Conservation (phyloP, 2,329 filamentous ascomycete genomes). For the Arthrobotrys sinensis region DNA sequence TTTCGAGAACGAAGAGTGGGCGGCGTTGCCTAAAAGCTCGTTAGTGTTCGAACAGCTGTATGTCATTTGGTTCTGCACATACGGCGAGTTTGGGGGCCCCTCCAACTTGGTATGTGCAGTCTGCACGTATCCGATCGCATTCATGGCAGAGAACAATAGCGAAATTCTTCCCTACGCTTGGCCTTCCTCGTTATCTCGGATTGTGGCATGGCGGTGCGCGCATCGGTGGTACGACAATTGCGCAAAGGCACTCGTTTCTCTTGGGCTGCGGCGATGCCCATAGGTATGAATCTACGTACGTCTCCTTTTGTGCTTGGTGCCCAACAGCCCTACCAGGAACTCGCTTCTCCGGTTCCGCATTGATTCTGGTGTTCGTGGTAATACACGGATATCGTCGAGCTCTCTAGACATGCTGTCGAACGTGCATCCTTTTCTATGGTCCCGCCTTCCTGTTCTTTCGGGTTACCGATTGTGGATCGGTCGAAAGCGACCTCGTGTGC, state of each 20-base stretch:
- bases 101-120: slow-evolving; percentile 17
- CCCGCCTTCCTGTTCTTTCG: slow-evolving; percentile 6
- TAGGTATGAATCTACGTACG: not conserved
- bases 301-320: not conserved
- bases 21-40: slow-evolving; percentile 48
- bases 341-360: slow-evolving; percentile 24
- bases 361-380: slow-evolving; percentile 2
- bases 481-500: slow-evolving; percentile 19
- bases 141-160: slow-evolving; percentile 7
- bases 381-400: slow-evolving; percentile 5
- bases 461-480: slow-evolving; percentile 18
- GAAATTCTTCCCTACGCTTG: slow-evolving; percentile 5
- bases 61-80: slow-evolving; percentile 20
- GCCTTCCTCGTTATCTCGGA: slow-evolving; percentile 22
- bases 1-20: slow-evolving; percentile 19
- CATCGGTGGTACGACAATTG: slow-evolving; percentile 23
- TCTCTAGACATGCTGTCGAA: not conserved
- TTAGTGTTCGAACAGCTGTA: slow-evolving; percentile 8
- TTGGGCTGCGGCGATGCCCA: slow-evolving; percentile 14
- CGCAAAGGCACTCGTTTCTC: not conserved
- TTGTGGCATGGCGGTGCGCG: slow-evolving; percentile 33
- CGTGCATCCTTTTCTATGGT: not conserved
- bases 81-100: slow-evolving; percentile 43
- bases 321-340: slow-evolving; percentile 51
- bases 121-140: slow-evolving; percentile 1